Evolutionary conservation across 2,329 filamentous ascomycete genomes (phyloP).

Genomic region (Berkeleyomyces rouxiae): DNA sequence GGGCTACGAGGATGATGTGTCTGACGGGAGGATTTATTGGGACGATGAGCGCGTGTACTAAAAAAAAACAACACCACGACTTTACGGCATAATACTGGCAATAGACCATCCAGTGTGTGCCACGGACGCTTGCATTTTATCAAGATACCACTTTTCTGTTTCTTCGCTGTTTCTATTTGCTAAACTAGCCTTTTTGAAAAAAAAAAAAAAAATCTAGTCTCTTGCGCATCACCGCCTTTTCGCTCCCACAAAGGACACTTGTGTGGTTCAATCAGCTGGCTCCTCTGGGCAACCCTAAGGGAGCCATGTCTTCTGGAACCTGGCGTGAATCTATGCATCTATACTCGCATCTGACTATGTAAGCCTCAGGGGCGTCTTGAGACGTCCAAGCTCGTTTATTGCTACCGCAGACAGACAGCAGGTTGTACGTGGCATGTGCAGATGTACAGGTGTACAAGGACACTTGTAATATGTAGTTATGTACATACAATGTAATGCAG

Average conservation of each 20-base stretch:
- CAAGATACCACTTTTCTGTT: not conserved
- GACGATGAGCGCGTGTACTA: constrained; percentile 14
- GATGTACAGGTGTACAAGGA: not conserved
- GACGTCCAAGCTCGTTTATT: not conserved
- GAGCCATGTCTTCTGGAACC: not conserved
- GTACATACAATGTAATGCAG: not conserved
- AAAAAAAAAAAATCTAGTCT: too few species aligned
- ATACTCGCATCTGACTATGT: not conserved
- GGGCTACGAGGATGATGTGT: constrained; percentile 10
- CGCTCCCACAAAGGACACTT: not conserved
- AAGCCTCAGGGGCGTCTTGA: not conserved
- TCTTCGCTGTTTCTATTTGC: not conserved
- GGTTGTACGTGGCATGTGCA: not conserved
- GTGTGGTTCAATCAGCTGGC: not conserved
- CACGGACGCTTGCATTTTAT: not conserved
- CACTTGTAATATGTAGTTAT: not conserved
- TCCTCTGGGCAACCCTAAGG: not conserved
- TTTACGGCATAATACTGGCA: too few species aligned
- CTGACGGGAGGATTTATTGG: constrained; percentile 13
- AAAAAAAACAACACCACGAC: not conserved
- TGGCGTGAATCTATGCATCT: not conserved
- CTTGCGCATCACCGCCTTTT: not conserved
- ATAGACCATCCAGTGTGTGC: too few species aligned
- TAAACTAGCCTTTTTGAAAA: too few species aligned
- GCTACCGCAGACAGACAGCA: not conserved